A percentile compares a stretch with the other conserved stretches of the same genome.
phyloP scores from a whole-genome alignment of 1,284 basidiomycete genomes.

The Xanthoconium separans region DNA sequence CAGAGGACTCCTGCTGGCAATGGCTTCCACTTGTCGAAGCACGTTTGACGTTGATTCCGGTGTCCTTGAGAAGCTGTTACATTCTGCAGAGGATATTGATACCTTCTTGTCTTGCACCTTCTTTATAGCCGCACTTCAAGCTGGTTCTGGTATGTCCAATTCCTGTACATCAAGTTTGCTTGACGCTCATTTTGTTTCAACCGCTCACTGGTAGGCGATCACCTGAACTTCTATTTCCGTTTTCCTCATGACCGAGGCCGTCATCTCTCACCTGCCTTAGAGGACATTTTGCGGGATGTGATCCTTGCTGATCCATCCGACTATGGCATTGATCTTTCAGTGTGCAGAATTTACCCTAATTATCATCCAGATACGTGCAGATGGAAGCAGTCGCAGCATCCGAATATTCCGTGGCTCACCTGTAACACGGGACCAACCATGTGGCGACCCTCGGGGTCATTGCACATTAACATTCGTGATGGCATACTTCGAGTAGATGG shows the following conservation, averaged over 20 bases:
- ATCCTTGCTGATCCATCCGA: slow-evolving; percentile 4
- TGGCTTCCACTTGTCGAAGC: slow-evolving; percentile 38
- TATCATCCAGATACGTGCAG: neutral
- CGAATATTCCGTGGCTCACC: neutral
- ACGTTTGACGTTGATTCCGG: slow-evolving; percentile 38
- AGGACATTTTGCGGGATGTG: slow-evolving; percentile 13
- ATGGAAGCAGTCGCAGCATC: neutral
- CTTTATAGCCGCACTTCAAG: slow-evolving; percentile 6
- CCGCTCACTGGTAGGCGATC: too few species aligned
- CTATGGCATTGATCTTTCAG: slow-evolving; percentile 34
- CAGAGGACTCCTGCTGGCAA: slow-evolving; percentile 28
- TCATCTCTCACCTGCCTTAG: slow-evolving; percentile 27
- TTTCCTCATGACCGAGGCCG: slow-evolving; percentile 12
- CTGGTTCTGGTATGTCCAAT: too few species aligned
- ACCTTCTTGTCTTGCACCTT: slow-evolving; percentile 38
- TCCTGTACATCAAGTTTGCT: too few species aligned
- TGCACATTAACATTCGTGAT: slow-evolving; percentile 2
- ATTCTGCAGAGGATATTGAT: slow-evolving; percentile 25
- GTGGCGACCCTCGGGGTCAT: neutral
- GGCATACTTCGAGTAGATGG: slow-evolving; percentile 26
- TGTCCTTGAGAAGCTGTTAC: slow-evolving; percentile 18
- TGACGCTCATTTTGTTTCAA: too few species aligned
- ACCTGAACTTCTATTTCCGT: too few species aligned
- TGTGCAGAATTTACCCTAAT: slow-evolving; percentile 32
- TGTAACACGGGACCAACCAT: neutral